Base-by-base conservation (phyloP, 2,329 filamentous ascomycete species). In the Emydomyces testavorans region DNA sequence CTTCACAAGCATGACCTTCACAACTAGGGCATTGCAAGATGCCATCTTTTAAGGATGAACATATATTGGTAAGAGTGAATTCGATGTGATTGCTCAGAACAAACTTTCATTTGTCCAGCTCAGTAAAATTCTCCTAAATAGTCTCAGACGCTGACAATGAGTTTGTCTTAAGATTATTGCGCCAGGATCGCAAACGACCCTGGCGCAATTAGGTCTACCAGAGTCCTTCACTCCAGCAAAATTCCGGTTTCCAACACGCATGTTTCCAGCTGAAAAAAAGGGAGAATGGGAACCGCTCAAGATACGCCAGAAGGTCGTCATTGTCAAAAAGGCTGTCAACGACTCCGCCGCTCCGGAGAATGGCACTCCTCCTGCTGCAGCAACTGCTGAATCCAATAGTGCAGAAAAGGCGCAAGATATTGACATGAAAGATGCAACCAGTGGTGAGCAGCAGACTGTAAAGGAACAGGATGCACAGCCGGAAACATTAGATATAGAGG, bases 191-290 rank as follows among this genome's bases (percentile, higher is more conserved):
- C 82, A 84, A 68, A 90, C 82, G 55, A 94, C 88, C 50, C 79
- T 94, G 70, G 89, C 88, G 56, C 88, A 94, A 75, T 77, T 94
- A 34, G 89, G 89, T 44, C 83, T 92, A 58, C 82, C 80, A 58
- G 89, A 95, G 71, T 81, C 79, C n/a, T 82, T 96, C 65, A 94
- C 89, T 29, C 89, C 88, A 36, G 87, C 92, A n/a, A 77, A 81
- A 53, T 78, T 85, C 64, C 85, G 88, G 56, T 78, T 96, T 56
- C 80, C 85, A 26, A 95, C 90, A 66, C 83, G 92, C 71, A 94
- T 98, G 88, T 98, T 96, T 58, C 75, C 76, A 1, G 79, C 74
- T 46, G 79, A 81, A 56, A 88, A 93, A 61, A 75, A 77, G 46
- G 85, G 86, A 50, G 80, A 84, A 61, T 88, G 79, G 61, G 84